Percentiles rank a stretch among this genome's conserved stretches.
These are phyloP conservation scores for Sutorius eximius DNA, from an alignment of 1,284 basidiomycete genomes.

Conservation along the genomic window DNA sequence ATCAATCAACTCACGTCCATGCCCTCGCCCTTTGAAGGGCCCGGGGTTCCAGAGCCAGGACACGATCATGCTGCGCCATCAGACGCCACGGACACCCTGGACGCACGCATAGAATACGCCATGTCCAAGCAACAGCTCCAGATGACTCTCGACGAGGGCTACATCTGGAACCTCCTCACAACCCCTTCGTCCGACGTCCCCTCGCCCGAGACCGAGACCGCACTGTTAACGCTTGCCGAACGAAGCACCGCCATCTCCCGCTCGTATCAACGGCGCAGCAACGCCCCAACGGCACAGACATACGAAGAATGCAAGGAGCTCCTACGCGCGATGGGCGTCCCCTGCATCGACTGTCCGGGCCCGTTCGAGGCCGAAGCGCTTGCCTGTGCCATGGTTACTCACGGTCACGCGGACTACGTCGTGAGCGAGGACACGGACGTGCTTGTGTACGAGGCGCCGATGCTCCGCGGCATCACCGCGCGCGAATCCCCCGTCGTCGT, in stretches of 20 bases:
- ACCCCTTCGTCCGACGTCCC: slow-evolving; percentile 5
- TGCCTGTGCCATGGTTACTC: slow-evolving; percentile 69
- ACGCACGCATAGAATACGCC: slow-evolving; percentile 44
- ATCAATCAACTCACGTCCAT: slow-evolving; percentile 46
- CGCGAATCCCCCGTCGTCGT: slow-evolving; percentile 57
- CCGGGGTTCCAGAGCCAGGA: slow-evolving; percentile 9
- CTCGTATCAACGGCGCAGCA: slow-evolving; percentile 61
- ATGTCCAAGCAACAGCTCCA: slow-evolving; percentile 67
- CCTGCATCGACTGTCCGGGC: slow-evolving; percentile 63
- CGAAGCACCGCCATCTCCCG: slow-evolving; percentile 56
- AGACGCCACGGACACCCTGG: slow-evolving; percentile 33
- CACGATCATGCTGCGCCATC: slow-evolving; percentile 6
- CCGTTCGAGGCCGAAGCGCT: slow-evolving; percentile 83
- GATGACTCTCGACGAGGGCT: slow-evolving; percentile 60
- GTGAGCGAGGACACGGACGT: slow-evolving; percentile 89
- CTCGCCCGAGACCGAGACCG: slow-evolving; percentile 23
- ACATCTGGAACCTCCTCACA: slow-evolving; percentile 56
- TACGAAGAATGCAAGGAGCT: slow-evolving; percentile 67
- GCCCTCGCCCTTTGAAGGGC: slow-evolving; percentile 28
- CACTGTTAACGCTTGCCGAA: slow-evolving; percentile 42
- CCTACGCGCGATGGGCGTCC: slow-evolving; percentile 73
- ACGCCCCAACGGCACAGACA: slow-evolving; percentile 57
- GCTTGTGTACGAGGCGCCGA: slow-evolving; percentile 73
- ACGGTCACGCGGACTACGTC: slow-evolving; percentile 79
- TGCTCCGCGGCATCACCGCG: slow-evolving; percentile 73